Conservation (phyloP, 768 basidiomycete genomes). For the Lactarius vividus region DNA sequence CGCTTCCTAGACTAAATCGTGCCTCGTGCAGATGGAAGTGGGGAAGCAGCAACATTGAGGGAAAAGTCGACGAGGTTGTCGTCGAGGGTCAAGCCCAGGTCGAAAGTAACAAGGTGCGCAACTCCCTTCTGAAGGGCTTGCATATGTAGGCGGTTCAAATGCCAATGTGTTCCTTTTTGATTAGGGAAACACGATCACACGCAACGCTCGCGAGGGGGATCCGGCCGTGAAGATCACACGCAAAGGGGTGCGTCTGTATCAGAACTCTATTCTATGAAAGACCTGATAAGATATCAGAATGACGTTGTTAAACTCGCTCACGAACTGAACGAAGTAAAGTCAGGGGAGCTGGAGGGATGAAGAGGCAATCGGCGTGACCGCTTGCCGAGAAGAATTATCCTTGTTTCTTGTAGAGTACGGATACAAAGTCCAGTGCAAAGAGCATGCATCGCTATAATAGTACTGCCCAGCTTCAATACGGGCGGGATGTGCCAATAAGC, state of each 20-base stretch:
- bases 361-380: too few relatives aligned
- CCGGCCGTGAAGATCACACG: constrained; percentile 49
- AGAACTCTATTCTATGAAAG: background rate
- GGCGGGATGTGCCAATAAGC: too few relatives aligned
- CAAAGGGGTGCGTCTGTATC: constrained; percentile 39
- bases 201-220: constrained; percentile 46
- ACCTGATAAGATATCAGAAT: constrained; percentile 35
- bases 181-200: constrained; percentile 43
- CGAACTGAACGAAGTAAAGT: constrained; percentile 45
- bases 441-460: too few relatives aligned
- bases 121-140: background rate
- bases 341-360: constrained; percentile 27
- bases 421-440: too few relatives aligned
- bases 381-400: too few relatives aligned
- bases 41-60: constrained; percentile 15
- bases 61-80: constrained; percentile 32
- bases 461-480: too few relatives aligned
- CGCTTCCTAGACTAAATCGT: background rate
- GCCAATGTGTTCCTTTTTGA: background rate
- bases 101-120: constrained; percentile 43
- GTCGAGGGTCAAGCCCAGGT: constrained; percentile 44
- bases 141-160: background rate
- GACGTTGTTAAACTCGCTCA: constrained; percentile 52
- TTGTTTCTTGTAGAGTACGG: too few relatives aligned
- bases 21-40: constrained; percentile 13